These are phyloP conservation scores for Anthracocystis setariae DNA, from an alignment of 1,284 basidiomycete genomes.

Conservation along the genomic window DNA sequence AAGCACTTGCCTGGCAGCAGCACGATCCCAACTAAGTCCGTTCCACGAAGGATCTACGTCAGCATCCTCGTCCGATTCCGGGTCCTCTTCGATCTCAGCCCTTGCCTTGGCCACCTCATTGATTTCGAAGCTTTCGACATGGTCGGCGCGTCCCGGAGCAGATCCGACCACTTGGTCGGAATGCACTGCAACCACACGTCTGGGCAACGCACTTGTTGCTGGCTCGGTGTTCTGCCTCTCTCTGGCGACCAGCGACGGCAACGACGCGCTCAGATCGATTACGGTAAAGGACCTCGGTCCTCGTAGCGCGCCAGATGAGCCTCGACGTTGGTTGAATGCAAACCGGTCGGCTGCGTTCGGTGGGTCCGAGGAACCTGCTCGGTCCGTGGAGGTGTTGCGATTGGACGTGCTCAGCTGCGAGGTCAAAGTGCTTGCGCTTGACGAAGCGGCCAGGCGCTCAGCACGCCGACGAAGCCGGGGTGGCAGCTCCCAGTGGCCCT, in stretches of 20 bases:
- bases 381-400: constrained; percentile 19
- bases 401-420: constrained; percentile 21
- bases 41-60: constrained; percentile 50
- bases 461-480: constrained; percentile 45
- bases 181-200: constrained; percentile 19
- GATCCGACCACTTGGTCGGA: constrained; percentile 49
- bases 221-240: constrained; percentile 32
- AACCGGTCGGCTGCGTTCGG: constrained; percentile 21
- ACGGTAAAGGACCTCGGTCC: constrained; percentile 10
- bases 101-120: constrained; percentile 44
- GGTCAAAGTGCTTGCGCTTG: constrained; percentile 25
- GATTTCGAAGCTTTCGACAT: constrained; percentile 45
- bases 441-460: constrained; percentile 26
- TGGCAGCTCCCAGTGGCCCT: constrained; percentile 59
- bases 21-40: constrained; percentile 54
- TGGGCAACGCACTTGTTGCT: constrained; percentile 2
- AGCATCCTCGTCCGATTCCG: constrained; percentile 54
- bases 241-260: constrained; percentile 37
- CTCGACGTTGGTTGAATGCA: constrained; percentile 28
- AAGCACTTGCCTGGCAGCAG: constrained; percentile 50
- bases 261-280: constrained; percentile 49
- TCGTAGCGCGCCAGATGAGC: constrained; percentile 9
- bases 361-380: constrained; percentile 20
- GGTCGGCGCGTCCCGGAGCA: constrained; percentile 41
- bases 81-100: constrained; percentile 49